Base-by-base conservation (phyloP, 257 asterid species). In the Misopates orontium region DNA sequence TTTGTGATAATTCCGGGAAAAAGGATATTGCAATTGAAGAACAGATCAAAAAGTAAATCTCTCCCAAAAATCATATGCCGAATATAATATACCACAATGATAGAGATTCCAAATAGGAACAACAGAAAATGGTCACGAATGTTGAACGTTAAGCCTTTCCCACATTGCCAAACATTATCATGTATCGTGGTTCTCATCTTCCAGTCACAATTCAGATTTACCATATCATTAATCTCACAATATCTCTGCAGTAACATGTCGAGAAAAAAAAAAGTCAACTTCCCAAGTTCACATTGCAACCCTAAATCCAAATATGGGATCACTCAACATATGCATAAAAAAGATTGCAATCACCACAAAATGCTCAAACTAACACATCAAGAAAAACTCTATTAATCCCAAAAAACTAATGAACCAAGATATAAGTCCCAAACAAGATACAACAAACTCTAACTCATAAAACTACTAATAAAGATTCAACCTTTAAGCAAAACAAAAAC, bases 311-410 rank as follows among this genome's bases (percentile, higher is more conserved):
- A 64, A 31, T 55, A 0, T 0, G 10, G 16, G 54, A 52, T 58
- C 78, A 60, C 15, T 20, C 42, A 19, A 39, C 16, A 23, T 23
- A 24, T 44, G 17, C 51, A 45, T 19, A 40, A 58, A n/a, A n/a
- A 32, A 12, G 16, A 56, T 62, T 53, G 36, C 56, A 60, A 21
- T 3, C 62, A 49, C 51, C 69, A 51, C 42, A 63, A 53, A 52
- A 61, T 40, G 32, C 52, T 70, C 71, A 54, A 61, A 22, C 15
- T 44, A 62, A 48, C 40, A 56, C 77, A 67, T 64, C 59, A 66
- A 47, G 32, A 31, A 14, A 21, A 39, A 16, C 31, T 51, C 56
- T 44, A 11, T 28, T 51, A 74, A 68, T 64, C 54, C 58, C 36
- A 28, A 32, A 15, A 22, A 39, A n/a, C 16, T 54, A 4, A 32